A percentile compares a stretch with the other conserved stretches of the same genome.
Conservation (phyloP, 345 rosid species). For the Bretschneidera sinensis region DNA sequence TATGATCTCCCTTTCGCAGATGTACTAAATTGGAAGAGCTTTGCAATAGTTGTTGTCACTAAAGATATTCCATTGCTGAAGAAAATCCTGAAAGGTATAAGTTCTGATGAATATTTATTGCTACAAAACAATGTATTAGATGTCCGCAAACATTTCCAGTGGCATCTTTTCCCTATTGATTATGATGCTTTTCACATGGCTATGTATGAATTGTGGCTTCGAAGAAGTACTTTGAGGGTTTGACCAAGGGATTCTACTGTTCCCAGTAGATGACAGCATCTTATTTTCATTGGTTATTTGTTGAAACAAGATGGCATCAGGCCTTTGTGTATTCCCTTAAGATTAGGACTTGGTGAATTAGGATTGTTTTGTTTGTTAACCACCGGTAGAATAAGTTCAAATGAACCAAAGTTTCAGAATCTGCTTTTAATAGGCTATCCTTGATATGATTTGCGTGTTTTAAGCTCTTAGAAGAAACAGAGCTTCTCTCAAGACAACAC, state of each 20-base stretch:
- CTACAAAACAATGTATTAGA: slow-evolving; percentile 36
- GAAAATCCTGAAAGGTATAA: slow-evolving; percentile 33
- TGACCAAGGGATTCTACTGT: slow-evolving; percentile 1
- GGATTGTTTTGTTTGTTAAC: no score
- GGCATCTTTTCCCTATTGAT: slow-evolving; percentile 38
- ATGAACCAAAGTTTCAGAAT: no score
- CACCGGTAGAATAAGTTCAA: no score
- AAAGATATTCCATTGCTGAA: slow-evolving; percentile 47
- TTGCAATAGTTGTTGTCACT: slow-evolving; percentile 41
- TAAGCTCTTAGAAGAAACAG: no score
- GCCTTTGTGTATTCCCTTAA: no score
- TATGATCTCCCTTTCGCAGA: slow-evolving; percentile 54
- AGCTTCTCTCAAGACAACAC: no score
- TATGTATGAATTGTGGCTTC: slow-evolving; percentile 56
- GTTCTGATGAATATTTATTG: slow-evolving; percentile 18
- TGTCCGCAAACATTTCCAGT: slow-evolving; percentile 51
- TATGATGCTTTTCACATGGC: slow-evolving; percentile 50
- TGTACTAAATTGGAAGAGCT: slow-evolving; percentile 47
- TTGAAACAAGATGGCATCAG: no score
- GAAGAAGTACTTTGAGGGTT: slow-evolving; percentile 32
- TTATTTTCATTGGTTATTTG: no score
- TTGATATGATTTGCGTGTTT: no score
- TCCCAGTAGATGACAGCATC: no score
- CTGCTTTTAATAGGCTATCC: no score
- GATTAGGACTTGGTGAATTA: no score